Percentiles rank a stretch among this genome's conserved stretches.
These are phyloP conservation scores for Macroventuria anomochaeta DNA, from an alignment of 2,329 filamentous ascomycete species.

Conservation along the genomic window DNA sequence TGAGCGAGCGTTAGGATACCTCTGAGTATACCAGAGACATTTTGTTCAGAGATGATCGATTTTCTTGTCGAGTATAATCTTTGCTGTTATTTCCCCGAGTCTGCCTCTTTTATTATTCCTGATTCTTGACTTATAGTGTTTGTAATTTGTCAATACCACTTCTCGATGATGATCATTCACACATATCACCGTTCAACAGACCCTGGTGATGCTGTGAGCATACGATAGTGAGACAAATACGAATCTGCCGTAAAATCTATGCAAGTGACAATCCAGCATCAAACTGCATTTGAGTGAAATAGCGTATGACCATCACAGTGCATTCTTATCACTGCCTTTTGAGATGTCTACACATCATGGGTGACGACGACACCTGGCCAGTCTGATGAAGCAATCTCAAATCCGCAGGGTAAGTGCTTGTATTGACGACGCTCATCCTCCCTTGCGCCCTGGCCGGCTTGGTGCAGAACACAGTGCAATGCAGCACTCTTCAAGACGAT, in stretches of 20 bases:
- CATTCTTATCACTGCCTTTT: neutral
- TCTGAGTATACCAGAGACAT: neutral
- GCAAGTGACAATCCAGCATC: no score
- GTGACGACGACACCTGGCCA: neutral
- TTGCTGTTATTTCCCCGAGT: neutral
- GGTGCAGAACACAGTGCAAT: conserved; percentile 1
- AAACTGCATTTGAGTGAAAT: no score
- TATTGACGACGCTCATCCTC: conserved; percentile 5
- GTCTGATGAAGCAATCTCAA: conserved; percentile 5
- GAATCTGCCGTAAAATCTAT: no score
- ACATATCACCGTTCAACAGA: neutral
- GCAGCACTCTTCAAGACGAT: neutral
- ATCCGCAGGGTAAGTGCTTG: conserved; percentile 5
- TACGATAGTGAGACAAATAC: neutral
- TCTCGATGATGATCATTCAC: neutral
- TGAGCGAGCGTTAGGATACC: conserved; percentile 1
- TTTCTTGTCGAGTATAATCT: neutral
- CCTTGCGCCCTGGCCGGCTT: neutral
- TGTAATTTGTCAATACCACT: conserved; percentile 3
- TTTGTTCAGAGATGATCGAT: neutral
- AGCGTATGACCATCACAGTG: neutral
- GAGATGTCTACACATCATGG: neutral
- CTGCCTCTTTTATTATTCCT: neutral
- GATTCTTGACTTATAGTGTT: neutral
- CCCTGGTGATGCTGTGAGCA: neutral